A percentile compares a stretch with the other conserved stretches of the same genome.
phyloP scores from a whole-genome alignment of 2,329 filamentous ascomycete genomes.

The Chrysosporium queenslandicum region DNA sequence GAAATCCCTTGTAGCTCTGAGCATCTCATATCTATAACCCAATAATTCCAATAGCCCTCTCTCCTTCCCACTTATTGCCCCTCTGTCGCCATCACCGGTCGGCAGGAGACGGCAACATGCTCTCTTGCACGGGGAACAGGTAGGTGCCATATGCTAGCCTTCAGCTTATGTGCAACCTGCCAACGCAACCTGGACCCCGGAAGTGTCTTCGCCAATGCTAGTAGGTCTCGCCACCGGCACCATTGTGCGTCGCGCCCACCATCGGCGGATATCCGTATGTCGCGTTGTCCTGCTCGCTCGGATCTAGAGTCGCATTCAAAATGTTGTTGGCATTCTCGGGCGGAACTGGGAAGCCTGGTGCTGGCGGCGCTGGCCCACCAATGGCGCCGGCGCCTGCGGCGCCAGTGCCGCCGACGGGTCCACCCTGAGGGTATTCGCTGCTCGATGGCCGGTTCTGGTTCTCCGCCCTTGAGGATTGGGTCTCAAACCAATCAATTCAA shows the following conservation, averaged over 20 bases:
- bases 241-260: constrained; percentile 40
- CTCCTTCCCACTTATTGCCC: not conserved
- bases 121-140: constrained; percentile 17
- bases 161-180: constrained; percentile 12
- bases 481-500: constrained; percentile 52
- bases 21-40: constrained; percentile 11
- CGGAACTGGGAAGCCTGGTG: constrained; percentile 30
- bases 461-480: constrained; percentile 64
- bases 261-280: constrained; percentile 40
- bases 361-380: constrained; percentile 26
- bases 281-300: constrained; percentile 37
- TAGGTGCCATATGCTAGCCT: constrained; percentile 16
- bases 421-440: constrained; percentile 32
- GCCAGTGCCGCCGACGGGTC: constrained; percentile 20
- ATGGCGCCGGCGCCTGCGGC: constrained; percentile 17
- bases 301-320: constrained; percentile 35
- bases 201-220: constrained; percentile 22
- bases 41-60: not conserved
- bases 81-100: not conserved
- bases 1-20: constrained; percentile 6
- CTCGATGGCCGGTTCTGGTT: constrained; percentile 50
- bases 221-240: constrained; percentile 38
- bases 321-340: constrained; percentile 38
- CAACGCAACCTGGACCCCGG: constrained; percentile 15
- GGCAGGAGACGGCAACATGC: not conserved